Percentiles rank a stretch among this genome's conserved stretches.
Conservation (phyloP, 2,329 filamentous ascomycete species). For the Capronia americana region DNA sequence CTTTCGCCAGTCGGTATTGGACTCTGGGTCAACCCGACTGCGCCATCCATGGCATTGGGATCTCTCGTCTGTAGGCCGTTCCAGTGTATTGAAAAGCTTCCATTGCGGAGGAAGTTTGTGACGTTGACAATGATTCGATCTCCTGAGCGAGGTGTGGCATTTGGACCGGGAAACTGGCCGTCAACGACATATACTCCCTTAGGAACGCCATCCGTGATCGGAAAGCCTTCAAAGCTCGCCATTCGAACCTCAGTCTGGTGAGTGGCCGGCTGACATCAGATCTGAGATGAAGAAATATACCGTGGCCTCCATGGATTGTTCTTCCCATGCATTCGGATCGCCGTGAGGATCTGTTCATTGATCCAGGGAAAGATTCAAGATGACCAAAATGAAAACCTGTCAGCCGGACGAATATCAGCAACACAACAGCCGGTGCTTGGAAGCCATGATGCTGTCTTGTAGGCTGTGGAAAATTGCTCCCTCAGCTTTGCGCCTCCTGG, state of each 20-base stretch:
- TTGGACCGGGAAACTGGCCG: slow-evolving; percentile 58
- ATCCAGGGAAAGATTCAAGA: neutral
- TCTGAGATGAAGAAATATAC: neutral
- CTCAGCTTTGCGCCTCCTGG: slow-evolving; percentile 18
- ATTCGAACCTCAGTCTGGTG: slow-evolving; percentile 46
- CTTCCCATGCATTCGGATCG: neutral
- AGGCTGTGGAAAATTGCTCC: neutral
- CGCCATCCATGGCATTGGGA: slow-evolving; percentile 76
- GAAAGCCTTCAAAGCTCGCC: slow-evolving; percentile 50
- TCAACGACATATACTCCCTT: slow-evolving; percentile 59
- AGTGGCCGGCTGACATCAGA: slow-evolving; percentile 27
- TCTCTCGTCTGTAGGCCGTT: slow-evolving; percentile 79
- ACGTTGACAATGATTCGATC: slow-evolving; percentile 55
- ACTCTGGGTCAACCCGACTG: slow-evolving; percentile 70
- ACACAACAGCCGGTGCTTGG: neutral
- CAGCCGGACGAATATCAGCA: neutral
- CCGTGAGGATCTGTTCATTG: neutral
- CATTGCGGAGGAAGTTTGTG: slow-evolving; percentile 44
- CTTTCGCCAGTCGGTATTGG: slow-evolving; percentile 66
- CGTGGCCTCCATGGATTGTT: slow-evolving; percentile 1
- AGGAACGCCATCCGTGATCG: slow-evolving; percentile 58
- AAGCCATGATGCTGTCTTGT: neutral
- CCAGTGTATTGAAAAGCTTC: slow-evolving; percentile 66
- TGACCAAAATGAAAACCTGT: neutral
- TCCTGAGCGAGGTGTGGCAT: slow-evolving; percentile 56